A percentile compares a stretch with the other conserved stretches of the same genome.
These are phyloP conservation scores for Candida sanyiensis DNA, from an alignment of 805 yeast genomes.

Conservation along the genomic window DNA sequence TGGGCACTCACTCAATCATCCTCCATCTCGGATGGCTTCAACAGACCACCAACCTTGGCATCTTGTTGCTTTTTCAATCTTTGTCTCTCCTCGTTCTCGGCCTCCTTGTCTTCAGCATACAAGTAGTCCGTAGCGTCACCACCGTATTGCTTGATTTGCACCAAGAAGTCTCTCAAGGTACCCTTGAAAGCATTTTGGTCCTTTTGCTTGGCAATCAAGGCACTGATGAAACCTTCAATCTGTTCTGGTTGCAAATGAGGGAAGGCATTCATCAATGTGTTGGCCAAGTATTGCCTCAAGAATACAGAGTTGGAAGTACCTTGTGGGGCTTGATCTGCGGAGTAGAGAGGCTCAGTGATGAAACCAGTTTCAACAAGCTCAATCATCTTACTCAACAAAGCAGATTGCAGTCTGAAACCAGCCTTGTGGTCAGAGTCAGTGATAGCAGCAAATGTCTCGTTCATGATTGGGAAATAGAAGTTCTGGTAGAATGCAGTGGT, in stretches of 20 bases:
- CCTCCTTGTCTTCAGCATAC: conserved; percentile 88
- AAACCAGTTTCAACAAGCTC: conserved; percentile 74
- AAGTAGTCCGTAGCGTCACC: conserved; percentile 94
- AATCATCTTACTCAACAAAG: conserved; percentile 75
- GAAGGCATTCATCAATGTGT: conserved; percentile 82
- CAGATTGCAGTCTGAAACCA: conserved; percentile 85
- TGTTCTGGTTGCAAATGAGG: conserved; percentile 85
- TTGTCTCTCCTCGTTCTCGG: conserved; percentile 62
- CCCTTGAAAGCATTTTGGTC: conserved; percentile 75
- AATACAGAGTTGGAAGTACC: conserved; percentile 81
- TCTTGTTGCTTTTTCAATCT: conserved; percentile 75
- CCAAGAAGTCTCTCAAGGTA: conserved; percentile 88
- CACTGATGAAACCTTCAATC: conserved; percentile 73
- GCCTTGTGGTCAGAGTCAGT: conserved; percentile 98
- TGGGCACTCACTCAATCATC: too few relatives aligned
- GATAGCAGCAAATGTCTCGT: conserved; percentile 88
- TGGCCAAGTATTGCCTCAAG: conserved; percentile 74
- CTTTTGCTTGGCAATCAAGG: conserved; percentile 65
- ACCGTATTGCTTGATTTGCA: conserved; percentile 92
- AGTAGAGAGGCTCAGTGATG: conserved; percentile 72
- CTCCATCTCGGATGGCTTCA: conserved; percentile 92
- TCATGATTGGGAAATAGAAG: conserved; percentile 80
- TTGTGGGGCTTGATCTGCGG: conserved; percentile 71
- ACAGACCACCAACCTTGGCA: conserved; percentile 82
- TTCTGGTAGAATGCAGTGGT: conserved; percentile 83